A percentile compares a stretch with the other conserved stretches of the same genome.
phyloP scores from a whole-genome alignment of 345 rosid genomes.

The Salix udensis region DNA sequence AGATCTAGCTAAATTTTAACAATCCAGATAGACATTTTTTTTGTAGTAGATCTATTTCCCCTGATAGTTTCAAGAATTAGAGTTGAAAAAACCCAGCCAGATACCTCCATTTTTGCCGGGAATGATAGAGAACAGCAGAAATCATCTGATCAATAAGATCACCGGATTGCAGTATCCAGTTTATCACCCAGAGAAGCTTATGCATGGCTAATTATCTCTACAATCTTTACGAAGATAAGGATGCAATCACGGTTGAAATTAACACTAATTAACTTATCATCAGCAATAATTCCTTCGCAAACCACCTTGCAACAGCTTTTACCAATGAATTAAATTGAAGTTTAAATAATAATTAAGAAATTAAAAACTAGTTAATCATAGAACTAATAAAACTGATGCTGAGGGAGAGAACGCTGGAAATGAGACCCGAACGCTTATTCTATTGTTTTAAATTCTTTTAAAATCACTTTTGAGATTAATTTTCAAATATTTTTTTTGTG shows the following conservation, averaged over 20 bases:
- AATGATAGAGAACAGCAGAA: neutral
- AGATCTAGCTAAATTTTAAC: too few relatives aligned
- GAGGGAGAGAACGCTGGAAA: neutral
- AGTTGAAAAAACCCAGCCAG: neutral
- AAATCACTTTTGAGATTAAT: too few relatives aligned
- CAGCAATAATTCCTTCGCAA: neutral
- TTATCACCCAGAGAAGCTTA: too few relatives aligned
- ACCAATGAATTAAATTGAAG: neutral
- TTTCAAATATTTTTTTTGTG: too few relatives aligned
- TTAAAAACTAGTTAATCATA: neutral
- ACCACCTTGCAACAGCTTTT: neutral
- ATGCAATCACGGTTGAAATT: neutral
- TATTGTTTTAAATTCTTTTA: too few relatives aligned
- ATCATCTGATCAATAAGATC: neutral
- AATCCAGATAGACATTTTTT: too few relatives aligned
- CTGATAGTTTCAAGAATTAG: too few relatives aligned
- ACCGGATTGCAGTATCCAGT: neutral
- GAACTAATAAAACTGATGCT: neutral
- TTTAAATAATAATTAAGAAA: neutral
- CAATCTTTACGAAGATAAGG: neutral
- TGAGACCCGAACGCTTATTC: neutral
- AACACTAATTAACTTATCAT: neutral
- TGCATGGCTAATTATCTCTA: neutral
- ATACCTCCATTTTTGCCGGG: neutral
- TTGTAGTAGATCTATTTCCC: too few relatives aligned